Evolutionary conservation across 2,329 filamentous ascomycete species (phyloP), one percentile per base, ranked within the genome.

Genomic region (Herpotrichia juniperi): DNA sequence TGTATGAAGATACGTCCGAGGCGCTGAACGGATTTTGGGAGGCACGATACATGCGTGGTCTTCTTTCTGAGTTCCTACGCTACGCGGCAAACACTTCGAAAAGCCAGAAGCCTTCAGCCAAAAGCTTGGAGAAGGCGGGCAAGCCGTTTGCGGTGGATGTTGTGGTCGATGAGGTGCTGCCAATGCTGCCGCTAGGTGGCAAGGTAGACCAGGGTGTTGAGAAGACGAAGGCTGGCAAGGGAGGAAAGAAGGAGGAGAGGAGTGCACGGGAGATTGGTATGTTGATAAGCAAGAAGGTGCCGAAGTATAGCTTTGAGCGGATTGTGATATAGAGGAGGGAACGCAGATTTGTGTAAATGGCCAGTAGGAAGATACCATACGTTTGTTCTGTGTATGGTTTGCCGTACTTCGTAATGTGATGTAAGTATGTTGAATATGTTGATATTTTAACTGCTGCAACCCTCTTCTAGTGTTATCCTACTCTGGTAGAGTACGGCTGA

Each of bases 261-360:
- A 91, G 81, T 62, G 80, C 78, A 62, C 81, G 91, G 72, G 89
- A 96, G 76, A 86, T 87, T 52, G 90, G 89, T 16, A 85, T 89
- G 73, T 76, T 96, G 71, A 85, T 89, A 67, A 91, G 89, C 68
- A 89, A 90, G 76, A 87, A 87, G 69, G 88, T 93, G 56, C 89
- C 89, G 50, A 85, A 87, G 60, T 96, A 97, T 76, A 91, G 89
- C 42, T 82, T 93, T 59, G 91, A 96, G 77, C 85, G 86, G 74
- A 86, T 96, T 51, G 61, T 64, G 14, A 56, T 71, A 45, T 70
- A 59, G 24, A 24, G 25, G 14, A 40, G 24, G n/a, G 9, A n/a
- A n/a, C n/a, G n/a, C n/a, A n/a, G n/a, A n/a, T 4, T 26, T 9
- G 16, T 22, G 11, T 39, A 28, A 10, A 28, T 47, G 24, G 34